Evolutionary conservation across 805 yeast genomes (phyloP), one percentile per base, ranked within the genome.

Genomic region (Saccharomyces jurei): DNA sequence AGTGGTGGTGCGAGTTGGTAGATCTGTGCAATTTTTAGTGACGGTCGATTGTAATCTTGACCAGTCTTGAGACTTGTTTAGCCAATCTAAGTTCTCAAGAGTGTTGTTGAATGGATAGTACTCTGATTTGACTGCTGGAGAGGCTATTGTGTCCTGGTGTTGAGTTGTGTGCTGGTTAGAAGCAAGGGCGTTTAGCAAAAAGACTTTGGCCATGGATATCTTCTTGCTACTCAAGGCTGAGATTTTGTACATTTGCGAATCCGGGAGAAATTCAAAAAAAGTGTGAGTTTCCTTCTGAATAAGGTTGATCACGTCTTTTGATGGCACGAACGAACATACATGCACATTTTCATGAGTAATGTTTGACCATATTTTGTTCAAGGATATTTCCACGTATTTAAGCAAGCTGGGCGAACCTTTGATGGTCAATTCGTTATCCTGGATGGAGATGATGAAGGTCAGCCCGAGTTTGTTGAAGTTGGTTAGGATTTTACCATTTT

Each of bases 401-500:
- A 66, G 44, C 44, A 36, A 17, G 11, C 44, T 36, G 10, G 44
- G 25, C 25, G 44, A 36, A 17, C 44, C 44, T 25, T 36, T 36
- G 44, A 36, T 11, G 25, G 44, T 36, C 44, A 36, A 36, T 21
- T 36, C 44, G 25, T 36, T 36, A 17, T 36, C 44, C 44, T 36
- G 44, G 25, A 36, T 36, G 44, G 44, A 36, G 44, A 36, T 36
- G 44, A 36, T 36, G 11, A 36, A 36, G 22, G 44, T 36, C 44
- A 36, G 10, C n/a, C 69, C 68, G 28, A 68, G 56, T 21, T 67
- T 58, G 3, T 69, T 61, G 41, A 68, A 60, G 54, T 68, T 68
- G 41, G 66, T 61, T 17, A 68, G 53, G 21, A 68, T 64, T 59
- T 64, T 68, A 52, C 72, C 71, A 52, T 67, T 67, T 50, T 68